phyloP scores from a whole-genome alignment of 257 asterid genomes.

The Primulina huaijiensis region DNA sequence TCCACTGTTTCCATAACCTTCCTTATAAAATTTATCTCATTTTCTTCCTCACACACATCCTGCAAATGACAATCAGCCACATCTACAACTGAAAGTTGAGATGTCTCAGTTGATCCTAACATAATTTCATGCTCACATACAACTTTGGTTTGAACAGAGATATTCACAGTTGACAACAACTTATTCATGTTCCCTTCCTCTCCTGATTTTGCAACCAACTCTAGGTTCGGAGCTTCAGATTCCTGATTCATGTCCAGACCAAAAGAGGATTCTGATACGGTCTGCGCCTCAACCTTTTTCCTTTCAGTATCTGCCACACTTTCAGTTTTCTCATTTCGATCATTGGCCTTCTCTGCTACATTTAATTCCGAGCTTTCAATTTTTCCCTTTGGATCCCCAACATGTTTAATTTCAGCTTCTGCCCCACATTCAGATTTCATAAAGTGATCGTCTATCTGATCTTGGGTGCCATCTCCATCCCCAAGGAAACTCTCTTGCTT shows the following conservation, averaged over 20 bases:
- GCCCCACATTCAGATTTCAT: background rate
- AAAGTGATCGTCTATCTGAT: background rate
- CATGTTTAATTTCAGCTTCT: slow-evolving; percentile 1
- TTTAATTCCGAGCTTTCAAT: background rate
- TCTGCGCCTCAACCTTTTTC: slow-evolving; percentile 23
- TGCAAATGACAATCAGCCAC: background rate
- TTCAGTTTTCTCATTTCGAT: slow-evolving; percentile 12
- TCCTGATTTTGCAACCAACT: slow-evolving; percentile 23
- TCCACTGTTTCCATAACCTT: too few relatives aligned
- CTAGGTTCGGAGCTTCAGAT: slow-evolving; percentile 24
- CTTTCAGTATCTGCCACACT: slow-evolving; percentile 18
- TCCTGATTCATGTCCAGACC: slow-evolving; percentile 29
- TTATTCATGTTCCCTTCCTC: slow-evolving; percentile 19
- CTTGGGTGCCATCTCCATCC: slow-evolving; percentile 23
- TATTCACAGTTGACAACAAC: background rate
- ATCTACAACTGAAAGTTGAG: background rate
- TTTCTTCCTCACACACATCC: background rate
- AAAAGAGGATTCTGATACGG: slow-evolving; percentile 22
- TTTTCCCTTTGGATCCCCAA: background rate
- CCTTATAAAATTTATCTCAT: too few relatives aligned
- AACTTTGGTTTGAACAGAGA: background rate
- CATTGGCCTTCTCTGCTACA: slow-evolving; percentile 2
- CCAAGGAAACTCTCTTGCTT: slow-evolving; percentile 20
- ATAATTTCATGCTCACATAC: background rate
- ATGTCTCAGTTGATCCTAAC: background rate